Conservation (phyloP, 371 early-diverging fungal genomes). For the Nematocida minor region DNA sequence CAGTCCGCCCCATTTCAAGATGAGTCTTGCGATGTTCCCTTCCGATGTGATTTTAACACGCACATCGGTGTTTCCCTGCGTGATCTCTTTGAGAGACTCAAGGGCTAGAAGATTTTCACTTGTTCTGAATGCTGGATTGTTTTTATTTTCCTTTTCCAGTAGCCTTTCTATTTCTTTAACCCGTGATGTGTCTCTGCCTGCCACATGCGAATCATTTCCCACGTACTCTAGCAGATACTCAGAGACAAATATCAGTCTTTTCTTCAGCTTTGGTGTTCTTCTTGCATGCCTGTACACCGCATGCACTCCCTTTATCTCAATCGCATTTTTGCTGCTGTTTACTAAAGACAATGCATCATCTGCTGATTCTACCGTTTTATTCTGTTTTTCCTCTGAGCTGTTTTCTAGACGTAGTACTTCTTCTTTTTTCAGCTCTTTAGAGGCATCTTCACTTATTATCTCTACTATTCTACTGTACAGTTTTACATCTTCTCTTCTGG, state of each 20-base stretch:
- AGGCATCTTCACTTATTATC: neutral
- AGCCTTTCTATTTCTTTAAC: conserved; percentile 1
- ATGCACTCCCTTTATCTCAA: neutral
- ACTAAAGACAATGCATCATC: too few species aligned
- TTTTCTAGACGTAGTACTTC: neutral
- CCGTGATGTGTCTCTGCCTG: conserved; percentile 29
- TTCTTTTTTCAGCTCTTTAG: too few species aligned
- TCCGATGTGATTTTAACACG: conserved; percentile 13
- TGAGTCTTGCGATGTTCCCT: neutral
- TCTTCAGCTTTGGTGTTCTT: conserved; percentile 48
- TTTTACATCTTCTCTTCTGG: neutral
- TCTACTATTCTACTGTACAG: neutral
- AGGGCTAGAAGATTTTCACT: neutral
- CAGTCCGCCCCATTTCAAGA: conserved; percentile 43
- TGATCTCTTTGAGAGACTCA: neutral
- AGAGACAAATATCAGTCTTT: conserved; percentile 13
- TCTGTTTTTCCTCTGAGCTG: neutral
- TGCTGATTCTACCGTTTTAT: neutral
- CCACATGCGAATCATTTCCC: neutral
- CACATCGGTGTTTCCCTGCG: neutral
- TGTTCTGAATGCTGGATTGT: neutral
- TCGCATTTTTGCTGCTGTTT: too few species aligned
- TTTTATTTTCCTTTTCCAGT: neutral
- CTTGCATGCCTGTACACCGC: conserved; percentile 44
- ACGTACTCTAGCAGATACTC: conserved; percentile 16